A percentile compares a stretch with the other conserved stretches of the same genome.
Conservation (phyloP, 768 basidiomycete species). For the Pholiota microspora region DNA sequence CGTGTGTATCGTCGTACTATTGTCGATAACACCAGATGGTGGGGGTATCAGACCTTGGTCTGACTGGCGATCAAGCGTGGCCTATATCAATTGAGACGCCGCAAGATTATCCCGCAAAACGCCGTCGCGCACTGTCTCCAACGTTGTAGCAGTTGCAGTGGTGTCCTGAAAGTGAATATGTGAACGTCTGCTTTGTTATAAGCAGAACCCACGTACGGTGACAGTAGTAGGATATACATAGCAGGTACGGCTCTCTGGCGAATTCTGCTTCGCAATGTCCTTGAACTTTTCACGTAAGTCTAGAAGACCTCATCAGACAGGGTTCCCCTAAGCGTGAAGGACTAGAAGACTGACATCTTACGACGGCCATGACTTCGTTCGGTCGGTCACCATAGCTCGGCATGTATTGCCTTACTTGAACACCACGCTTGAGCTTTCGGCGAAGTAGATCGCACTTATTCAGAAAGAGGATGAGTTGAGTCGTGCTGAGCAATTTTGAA, state of each 20-base stretch:
- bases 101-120: conserved; percentile 58
- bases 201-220: conserved; percentile 42
- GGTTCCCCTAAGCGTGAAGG: not conserved
- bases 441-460: conserved; percentile 71
- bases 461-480: conserved; percentile 62
- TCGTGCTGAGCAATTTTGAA: conserved; percentile 58
- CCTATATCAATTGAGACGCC: conserved; percentile 49
- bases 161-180: no score
- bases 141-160: conserved; percentile 55
- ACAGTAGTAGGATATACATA: conserved; percentile 73
- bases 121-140: conserved; percentile 62
- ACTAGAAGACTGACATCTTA: conserved; percentile 54
- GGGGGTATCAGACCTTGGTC: not conserved
- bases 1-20: not conserved
- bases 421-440: conserved; percentile 60
- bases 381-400: conserved; percentile 66
- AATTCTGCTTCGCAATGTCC: conserved; percentile 56
- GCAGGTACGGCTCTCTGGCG: conserved; percentile 51
- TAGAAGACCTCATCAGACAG: conserved; percentile 19
- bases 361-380: conserved; percentile 61
- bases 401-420: conserved; percentile 54
- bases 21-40: not conserved
- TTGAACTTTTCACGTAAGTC: conserved; percentile 71
- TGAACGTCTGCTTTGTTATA: not conserved
- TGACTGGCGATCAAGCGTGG: not conserved